Conservation (phyloP, 768 basidiomycete genomes). For the Amanita jacksonii region DNA sequence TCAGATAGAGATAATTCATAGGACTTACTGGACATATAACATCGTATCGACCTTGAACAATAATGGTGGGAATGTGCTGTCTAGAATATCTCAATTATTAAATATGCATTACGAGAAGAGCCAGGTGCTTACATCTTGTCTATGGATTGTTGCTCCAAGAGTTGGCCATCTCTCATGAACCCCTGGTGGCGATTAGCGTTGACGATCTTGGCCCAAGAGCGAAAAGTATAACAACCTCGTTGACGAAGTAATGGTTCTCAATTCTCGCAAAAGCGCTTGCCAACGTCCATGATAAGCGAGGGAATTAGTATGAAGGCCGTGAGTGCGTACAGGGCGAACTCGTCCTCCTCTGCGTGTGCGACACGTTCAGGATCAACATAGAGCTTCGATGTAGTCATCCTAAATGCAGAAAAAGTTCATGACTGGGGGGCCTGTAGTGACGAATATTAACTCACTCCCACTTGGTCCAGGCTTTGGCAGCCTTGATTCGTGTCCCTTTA, state of each 20-base stretch:
- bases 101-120: neutral
- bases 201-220: neutral
- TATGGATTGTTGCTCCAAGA: slow-evolving; percentile 75
- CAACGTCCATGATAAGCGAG: neutral
- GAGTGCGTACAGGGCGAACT: slow-evolving; percentile 59
- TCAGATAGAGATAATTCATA: neutral
- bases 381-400: slow-evolving; percentile 78
- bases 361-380: slow-evolving; percentile 60
- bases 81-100: slow-evolving; percentile 28
- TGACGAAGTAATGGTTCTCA: slow-evolving; percentile 88
- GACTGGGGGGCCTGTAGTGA: neutral
- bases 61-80: slow-evolving; percentile 76
- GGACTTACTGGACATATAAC: slow-evolving; percentile 68
- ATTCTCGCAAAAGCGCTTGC: slow-evolving; percentile 76
- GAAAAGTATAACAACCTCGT: slow-evolving; percentile 38
- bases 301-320: neutral
- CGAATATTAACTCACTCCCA: slow-evolving; percentile 63
- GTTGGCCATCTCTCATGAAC: slow-evolving; percentile 83
- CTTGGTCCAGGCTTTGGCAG: slow-evolving; percentile 81
- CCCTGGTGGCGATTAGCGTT: slow-evolving; percentile 36
- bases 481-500: slow-evolving; percentile 49
- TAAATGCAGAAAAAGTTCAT: slow-evolving; percentile 17
- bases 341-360: slow-evolving; percentile 57
- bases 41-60: slow-evolving; percentile 86
- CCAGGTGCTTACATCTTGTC: slow-evolving; percentile 65